Evolutionary conservation across 2,329 filamentous ascomycete genomes (phyloP).

Genomic region (Coniochaeta sp.): DNA sequence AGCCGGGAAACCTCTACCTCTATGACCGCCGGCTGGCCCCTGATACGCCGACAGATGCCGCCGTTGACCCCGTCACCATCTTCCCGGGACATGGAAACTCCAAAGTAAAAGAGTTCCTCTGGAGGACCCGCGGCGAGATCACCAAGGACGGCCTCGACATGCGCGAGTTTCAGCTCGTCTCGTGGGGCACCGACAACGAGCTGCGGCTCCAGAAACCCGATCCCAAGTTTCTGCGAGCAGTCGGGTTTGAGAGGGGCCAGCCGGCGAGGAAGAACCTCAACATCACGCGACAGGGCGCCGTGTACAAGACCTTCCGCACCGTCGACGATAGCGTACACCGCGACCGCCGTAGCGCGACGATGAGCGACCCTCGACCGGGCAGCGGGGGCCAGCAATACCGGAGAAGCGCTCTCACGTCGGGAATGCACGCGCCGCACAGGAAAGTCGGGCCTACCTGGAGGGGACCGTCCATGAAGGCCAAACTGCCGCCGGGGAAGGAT

Average conservation of each 20-base stretch:
- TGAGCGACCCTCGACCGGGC: slow-evolving; percentile 50
- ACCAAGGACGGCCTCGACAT: slow-evolving; percentile 65
- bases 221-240: slow-evolving; percentile 53
- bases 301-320: slow-evolving; percentile 79
- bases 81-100: slow-evolving; percentile 56
- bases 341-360: slow-evolving; percentile 53
- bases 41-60: slow-evolving; percentile 34
- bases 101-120: slow-evolving; percentile 86
- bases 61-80: slow-evolving; percentile 43
- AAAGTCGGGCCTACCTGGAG: slow-evolving; percentile 39
- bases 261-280: slow-evolving; percentile 57
- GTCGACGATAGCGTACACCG: slow-evolving; percentile 51
- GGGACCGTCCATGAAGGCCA: slow-evolving; percentile 53
- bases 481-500: slow-evolving; percentile 31
- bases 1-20: slow-evolving; percentile 75
- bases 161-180: slow-evolving; percentile 86
- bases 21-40: slow-evolving; percentile 59
- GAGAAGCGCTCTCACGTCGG: slow-evolving; percentile 27
- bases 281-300: slow-evolving; percentile 74
- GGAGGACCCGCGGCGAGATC: slow-evolving; percentile 68
- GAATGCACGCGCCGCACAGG: slow-evolving; percentile 29
- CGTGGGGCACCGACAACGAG: slow-evolving; percentile 84
- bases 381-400: slow-evolving; percentile 32
- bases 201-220: slow-evolving; percentile 72
- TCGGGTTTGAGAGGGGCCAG: slow-evolving; percentile 67